Evolutionary conservation across 139 green algal genomes (phyloP).

Genomic region (Tetratostichococcus sp.): DNA sequence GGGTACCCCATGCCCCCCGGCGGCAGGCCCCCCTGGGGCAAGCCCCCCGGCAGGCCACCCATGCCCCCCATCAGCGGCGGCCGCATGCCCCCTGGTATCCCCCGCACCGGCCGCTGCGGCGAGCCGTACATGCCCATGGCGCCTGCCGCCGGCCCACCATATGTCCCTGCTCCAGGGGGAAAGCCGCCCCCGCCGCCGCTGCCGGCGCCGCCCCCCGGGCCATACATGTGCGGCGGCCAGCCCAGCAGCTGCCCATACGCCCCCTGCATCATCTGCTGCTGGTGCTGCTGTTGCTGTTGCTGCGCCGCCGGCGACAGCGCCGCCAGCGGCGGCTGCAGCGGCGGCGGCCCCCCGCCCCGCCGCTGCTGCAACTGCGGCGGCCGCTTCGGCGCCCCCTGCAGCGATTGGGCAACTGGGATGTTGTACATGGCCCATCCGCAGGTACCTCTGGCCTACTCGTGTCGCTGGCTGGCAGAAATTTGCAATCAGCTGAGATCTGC

Average conservation of each 20-base stretch:
- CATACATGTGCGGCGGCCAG: background rate
- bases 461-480: no score
- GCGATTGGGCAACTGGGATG: no score
- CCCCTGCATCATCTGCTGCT: background rate
- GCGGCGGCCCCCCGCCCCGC: background rate
- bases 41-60: no score
- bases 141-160: no score
- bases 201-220: no score
- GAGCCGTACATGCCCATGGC: background rate
- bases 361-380: background rate
- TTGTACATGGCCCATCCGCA: no score
- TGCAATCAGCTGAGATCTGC: background rate
- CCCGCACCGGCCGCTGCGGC: background rate
- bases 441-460: no score
- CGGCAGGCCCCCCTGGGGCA: no score
- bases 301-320: background rate
- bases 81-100: background rate
- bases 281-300: conserved; percentile 4
- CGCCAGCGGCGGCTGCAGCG: background rate
- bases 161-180: no score
- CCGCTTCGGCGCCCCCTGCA: background rate
- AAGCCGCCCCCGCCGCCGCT: background rate
- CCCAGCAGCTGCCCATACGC: background rate
- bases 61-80: background rate
- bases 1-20: no score